These are phyloP conservation scores for Colletotrichum viniferum DNA, from an alignment of 2,329 filamentous ascomycete genomes.

Conservation along the genomic window DNA sequence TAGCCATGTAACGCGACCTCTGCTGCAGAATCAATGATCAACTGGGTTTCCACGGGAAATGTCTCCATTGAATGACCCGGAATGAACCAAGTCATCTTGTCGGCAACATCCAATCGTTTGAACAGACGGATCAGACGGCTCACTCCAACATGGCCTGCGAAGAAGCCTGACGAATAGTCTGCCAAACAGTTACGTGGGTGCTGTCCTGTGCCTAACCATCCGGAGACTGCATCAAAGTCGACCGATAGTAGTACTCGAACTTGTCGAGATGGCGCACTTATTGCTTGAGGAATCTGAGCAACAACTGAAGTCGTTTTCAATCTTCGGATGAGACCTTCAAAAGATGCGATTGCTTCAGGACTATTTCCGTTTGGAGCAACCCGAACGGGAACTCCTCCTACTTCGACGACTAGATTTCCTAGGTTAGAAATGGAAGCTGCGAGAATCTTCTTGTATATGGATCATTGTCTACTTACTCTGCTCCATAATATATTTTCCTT, in stretches of 20 bases:
- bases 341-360: background rate
- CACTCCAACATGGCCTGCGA: slow-evolving; percentile 54
- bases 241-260: slow-evolving; percentile 35
- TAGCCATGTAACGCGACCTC: slow-evolving; percentile 55
- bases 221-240: slow-evolving; percentile 59
- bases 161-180: slow-evolving; percentile 54
- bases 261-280: slow-evolving; percentile 5
- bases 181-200: slow-evolving; percentile 52
- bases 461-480: background rate
- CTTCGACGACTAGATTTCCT: background rate
- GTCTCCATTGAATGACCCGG: slow-evolving; percentile 54
- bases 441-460: background rate
- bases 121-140: slow-evolving; percentile 51
- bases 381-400: background rate
- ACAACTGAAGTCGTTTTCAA: background rate
- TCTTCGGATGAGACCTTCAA: background rate
- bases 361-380: background rate
- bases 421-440: background rate
- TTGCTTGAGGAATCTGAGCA: background rate
- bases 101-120: slow-evolving; percentile 44
- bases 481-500: background rate
- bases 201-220: slow-evolving; percentile 57
- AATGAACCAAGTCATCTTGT: slow-evolving; percentile 57
- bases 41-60: slow-evolving; percentile 44
- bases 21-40: slow-evolving; percentile 45